Evolutionary conservation across 805 yeast species (phyloP), one percentile per base, ranked within the genome.

Genomic region (Metschnikowia anglica): DNA sequence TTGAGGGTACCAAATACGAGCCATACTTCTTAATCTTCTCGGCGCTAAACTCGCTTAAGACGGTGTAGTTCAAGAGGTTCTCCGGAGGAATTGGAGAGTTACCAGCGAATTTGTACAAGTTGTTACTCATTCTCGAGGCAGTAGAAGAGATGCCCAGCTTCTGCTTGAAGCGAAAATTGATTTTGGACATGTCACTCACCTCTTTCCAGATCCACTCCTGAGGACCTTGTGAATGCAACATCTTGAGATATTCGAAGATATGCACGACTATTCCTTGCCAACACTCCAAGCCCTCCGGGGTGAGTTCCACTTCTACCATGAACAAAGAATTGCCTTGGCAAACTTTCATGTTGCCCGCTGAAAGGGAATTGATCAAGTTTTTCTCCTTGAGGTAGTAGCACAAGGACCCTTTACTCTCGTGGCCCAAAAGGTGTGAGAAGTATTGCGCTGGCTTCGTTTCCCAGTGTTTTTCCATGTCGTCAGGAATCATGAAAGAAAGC

Each of bases 351-450:
- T 79, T 74, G 7, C 96, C 96, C 25, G 89, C 80, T 27, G 88
- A 79, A 39, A 91, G 72, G 13, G 78, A 83, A 52, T 79, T 84
- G 5, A 91, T 96, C 88, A 90, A 86, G 11, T 90, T 85, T 43
- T 57, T 58, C 25, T 66, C 60, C 64, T 88, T 91, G 51, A 91
- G 75, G 50, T 73, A 75, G 43, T 81, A 77, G 26, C 88, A 70
- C 15, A 91, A 61, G 2, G 97, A 88, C 2, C 98, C 98, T 37
- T 82, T 74, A 36, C 93, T 86, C 66, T 91, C 99, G 62, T 91
- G 98, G 30, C 98, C 98, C 36, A 91, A 67, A 40, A 93, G 70
- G 61, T 93, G 97, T 16, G 90, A 79, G 51, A 70, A 76, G 62
- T 88, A 85, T 43, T 74, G 78, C 5, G 78, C 73, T 0, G 97